Evolutionary conservation across 2,329 filamentous ascomycete genomes (phyloP).

Genomic region (Decorospora gaudefroyi): DNA sequence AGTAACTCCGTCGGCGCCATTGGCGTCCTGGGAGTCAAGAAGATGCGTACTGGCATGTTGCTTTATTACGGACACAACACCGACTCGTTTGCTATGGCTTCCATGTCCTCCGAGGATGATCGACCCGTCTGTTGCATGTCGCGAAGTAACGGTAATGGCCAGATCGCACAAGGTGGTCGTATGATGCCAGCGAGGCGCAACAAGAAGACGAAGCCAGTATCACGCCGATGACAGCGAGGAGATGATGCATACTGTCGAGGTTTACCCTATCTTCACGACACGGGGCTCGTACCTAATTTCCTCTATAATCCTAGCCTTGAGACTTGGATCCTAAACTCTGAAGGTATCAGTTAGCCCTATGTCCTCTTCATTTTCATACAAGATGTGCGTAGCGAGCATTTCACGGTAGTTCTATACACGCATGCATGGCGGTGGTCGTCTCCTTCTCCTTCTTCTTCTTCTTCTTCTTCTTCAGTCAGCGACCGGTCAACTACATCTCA

Average conservation of each 20-base stretch:
- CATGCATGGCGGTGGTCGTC: background rate
- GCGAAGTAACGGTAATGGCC: slow-evolving; percentile 62
- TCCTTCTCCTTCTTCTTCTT: background rate
- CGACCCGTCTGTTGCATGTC: slow-evolving; percentile 87
- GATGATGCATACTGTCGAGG: no score
- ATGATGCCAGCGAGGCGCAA: slow-evolving; percentile 50
- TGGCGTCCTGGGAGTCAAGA: slow-evolving; percentile 88
- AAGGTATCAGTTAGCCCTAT: no score
- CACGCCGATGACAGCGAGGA: slow-evolving; percentile 11
- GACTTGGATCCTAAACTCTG: no score
- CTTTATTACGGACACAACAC: slow-evolving; percentile 97
- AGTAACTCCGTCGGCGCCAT: slow-evolving; percentile 86
- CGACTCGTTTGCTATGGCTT: slow-evolving; percentile 82
- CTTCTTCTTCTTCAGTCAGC: no score
- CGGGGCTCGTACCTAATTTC: background rate
- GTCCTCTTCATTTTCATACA: no score
- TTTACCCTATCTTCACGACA: background rate
- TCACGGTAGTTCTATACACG: background rate
- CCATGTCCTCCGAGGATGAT: slow-evolving; percentile 79
- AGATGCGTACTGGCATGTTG: slow-evolving; percentile 72
- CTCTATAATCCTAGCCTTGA: no score
- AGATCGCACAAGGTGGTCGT: slow-evolving; percentile 60
- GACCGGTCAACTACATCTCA: no score
- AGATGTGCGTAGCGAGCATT: background rate
- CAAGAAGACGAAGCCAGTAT: slow-evolving; percentile 33